These are phyloP conservation scores for Moelleriella libera DNA, from an alignment of 2,329 filamentous ascomycete genomes.

Conservation along the genomic window DNA sequence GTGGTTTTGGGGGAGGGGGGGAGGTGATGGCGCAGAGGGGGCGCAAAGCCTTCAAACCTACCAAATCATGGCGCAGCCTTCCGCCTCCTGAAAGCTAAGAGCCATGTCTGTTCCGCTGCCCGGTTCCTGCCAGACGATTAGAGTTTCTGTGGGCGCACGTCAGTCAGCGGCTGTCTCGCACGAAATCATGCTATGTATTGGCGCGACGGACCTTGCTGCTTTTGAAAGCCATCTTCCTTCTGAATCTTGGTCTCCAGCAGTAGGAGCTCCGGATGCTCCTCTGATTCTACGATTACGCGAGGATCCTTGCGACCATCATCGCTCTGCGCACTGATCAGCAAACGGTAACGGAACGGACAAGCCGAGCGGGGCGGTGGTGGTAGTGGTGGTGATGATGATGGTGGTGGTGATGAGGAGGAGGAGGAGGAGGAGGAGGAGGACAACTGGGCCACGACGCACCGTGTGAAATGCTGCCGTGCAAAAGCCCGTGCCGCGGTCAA, in stretches of 20 bases:
- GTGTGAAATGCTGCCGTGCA: constrained; percentile 65
- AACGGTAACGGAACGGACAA: too few relatives aligned
- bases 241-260: constrained; percentile 81
- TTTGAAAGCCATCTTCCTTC: constrained; percentile 93
- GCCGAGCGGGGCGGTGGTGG: too few relatives aligned
- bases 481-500: constrained; percentile 91
- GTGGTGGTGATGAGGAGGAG: neutral
- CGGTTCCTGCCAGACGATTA: constrained; percentile 95
- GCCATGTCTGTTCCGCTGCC: constrained; percentile 85
- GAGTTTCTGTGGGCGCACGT: constrained; percentile 50
- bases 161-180: neutral
- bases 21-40: constrained; percentile 1
- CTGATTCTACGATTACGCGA: constrained; percentile 80
- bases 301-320: constrained; percentile 62
- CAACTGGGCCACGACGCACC: constrained; percentile 39
- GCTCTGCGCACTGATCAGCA: too few relatives aligned
- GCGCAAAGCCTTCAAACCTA: constrained; percentile 31
- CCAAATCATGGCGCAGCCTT: constrained; percentile 90
- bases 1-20: neutral
- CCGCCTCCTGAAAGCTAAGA: constrained; percentile 92
- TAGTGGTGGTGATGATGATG: constrained; percentile 1
- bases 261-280: constrained; percentile 74
- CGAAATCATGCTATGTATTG: too few relatives aligned
- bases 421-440: neutral
- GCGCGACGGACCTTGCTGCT: constrained; percentile 68